Percentiles rank a stretch among this genome's conserved stretches.
phyloP scores from a whole-genome alignment of 2,329 filamentous ascomycete species.

The Fusarium paranaense region DNA sequence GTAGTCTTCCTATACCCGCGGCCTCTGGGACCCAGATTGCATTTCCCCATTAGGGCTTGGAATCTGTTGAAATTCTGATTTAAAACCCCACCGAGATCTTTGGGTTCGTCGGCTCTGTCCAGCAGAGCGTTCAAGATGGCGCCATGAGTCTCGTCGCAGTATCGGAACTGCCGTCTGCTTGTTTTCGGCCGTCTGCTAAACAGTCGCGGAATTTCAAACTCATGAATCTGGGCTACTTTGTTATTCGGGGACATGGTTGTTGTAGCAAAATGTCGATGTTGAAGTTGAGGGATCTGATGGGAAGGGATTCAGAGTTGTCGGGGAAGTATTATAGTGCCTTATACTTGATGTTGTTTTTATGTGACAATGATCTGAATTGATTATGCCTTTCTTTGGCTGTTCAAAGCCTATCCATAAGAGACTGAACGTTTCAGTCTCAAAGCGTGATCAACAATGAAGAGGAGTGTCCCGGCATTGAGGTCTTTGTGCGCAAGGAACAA shows the following conservation, averaged over 20 bases:
- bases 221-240: too few relatives aligned
- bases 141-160: neutral
- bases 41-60: neutral
- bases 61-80: neutral
- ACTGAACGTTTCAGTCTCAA: neutral
- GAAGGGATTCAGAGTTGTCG: neutral
- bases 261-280: neutral
- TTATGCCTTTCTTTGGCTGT: neutral
- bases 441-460: neutral
- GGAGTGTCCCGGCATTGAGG: neutral
- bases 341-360: neutral
- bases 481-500: neutral
- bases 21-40: neutral
- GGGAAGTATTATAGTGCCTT: neutral
- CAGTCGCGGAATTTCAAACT: neutral
- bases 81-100: neutral
- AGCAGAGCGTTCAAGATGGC: neutral
- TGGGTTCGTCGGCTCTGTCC: neutral
- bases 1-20: neutral
- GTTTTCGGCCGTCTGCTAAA: too few relatives aligned
- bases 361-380: too few relatives aligned
- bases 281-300: neutral
- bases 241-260: neutral
- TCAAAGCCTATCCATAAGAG: neutral
- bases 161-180: too few relatives aligned